Evolutionary conservation across 495 filamentous ascomycete species (phyloP), one percentile per base, ranked within the genome.

Genomic region (Cercophora sp.): DNA sequence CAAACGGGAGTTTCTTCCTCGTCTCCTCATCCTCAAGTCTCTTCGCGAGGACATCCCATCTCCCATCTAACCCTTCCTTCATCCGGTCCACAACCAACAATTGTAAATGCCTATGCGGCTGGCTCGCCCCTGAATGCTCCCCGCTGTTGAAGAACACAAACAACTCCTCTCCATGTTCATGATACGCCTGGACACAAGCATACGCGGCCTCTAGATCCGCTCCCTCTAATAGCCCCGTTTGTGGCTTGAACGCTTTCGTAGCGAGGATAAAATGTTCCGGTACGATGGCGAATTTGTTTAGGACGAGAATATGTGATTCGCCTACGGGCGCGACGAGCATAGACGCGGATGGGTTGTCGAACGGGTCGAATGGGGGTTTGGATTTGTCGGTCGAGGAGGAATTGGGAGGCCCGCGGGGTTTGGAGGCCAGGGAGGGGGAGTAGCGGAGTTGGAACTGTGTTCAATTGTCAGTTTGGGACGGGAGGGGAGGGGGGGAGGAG

Each of bases 121-220:
- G 88, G 47, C 82, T 86, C 4, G 88, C 87, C 0, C 89, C 89
- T n/a, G 83, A 88, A 43, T 85, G 74, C 1, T 78, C 68, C 8
- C 89, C 89, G 23, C 84, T 88, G 59, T 94, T 94, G 74, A 90
- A 94, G 67, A 93, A 94, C 10, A 83, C 86, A 60, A 85, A 91
- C 1, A 94, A 67, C 32, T 75, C 62, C 6, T 45, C 56, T 6
- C 25, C 57, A 9, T 52, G 52, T 3, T 36, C 62, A 56, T 65
- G 66, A 76, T 88, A 94, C 15, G 77, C 77, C 40, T 76, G 69
- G 22, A 94, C 65, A 60, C 86, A 89, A 0, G 75, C 73, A 56
- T 81, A 85, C 19, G 85, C 77, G 9, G 79, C 81, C 10, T 71
- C 79, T 39, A 94, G 69, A 63, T 94, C 89, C 8, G 70, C 74